Percentiles rank a stretch among this genome's conserved stretches.
These are phyloP conservation scores for Blumeriella jaapii DNA, from an alignment of 2,329 filamentous ascomycete species.

Conservation along the genomic window DNA sequence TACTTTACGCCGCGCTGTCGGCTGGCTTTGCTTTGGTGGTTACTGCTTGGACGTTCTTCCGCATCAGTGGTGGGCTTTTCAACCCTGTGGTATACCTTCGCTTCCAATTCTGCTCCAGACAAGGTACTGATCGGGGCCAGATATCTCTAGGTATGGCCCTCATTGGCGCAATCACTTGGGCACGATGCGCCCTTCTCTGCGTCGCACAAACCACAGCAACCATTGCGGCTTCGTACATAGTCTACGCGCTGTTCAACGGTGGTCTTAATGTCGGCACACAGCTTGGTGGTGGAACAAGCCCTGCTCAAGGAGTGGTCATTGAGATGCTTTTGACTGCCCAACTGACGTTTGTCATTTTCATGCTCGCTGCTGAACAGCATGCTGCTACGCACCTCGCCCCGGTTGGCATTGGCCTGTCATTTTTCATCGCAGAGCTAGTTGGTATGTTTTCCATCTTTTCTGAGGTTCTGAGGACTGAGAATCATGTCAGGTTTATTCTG, in stretches of 20 bases:
- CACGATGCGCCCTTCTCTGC: constrained; percentile 25
- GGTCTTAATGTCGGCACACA: constrained; percentile 33
- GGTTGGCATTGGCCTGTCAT: constrained; percentile 35
- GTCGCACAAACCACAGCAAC: constrained; percentile 27
- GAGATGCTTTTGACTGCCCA: constrained; percentile 38
- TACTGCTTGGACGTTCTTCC: constrained; percentile 36
- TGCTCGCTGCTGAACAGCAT: constrained; percentile 41
- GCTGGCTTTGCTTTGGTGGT: constrained; percentile 31
- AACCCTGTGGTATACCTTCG: constrained; percentile 33
- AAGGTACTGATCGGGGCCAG: constrained; percentile 10
- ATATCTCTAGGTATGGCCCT: constrained; percentile 30
- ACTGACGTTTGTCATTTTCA: constrained; percentile 38
- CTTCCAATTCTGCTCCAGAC: neutral
- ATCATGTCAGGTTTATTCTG: constrained; percentile 32
- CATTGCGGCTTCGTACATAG: constrained; percentile 32
- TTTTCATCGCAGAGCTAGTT: constrained; percentile 35
- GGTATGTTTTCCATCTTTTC: constrained; percentile 14
- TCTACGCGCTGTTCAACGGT: constrained; percentile 33
- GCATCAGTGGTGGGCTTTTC: constrained; percentile 39
- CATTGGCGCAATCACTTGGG: constrained; percentile 27
- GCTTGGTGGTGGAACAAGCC: constrained; percentile 30
- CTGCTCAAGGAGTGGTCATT: constrained; percentile 37
- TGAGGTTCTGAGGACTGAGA: neutral
- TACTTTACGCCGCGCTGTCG: constrained; percentile 23
- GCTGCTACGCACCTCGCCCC: constrained; percentile 37